Evolutionary conservation across 1,139 yeast species (phyloP).

Genomic region (Eremothecium gossypii): DNA sequence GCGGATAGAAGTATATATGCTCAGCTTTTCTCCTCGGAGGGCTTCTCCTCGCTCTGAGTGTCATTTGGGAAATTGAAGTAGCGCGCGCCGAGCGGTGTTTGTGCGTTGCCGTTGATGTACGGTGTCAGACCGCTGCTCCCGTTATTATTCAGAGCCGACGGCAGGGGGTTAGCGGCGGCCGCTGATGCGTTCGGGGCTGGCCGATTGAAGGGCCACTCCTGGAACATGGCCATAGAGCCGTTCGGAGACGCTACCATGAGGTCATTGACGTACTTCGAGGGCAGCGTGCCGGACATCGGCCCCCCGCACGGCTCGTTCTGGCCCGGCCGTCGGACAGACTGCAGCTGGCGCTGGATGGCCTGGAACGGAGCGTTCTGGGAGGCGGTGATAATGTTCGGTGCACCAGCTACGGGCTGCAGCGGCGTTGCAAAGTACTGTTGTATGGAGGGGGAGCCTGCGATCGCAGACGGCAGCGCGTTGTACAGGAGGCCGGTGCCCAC

Average conservation of each 20-base stretch:
- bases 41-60: slow-evolving; percentile 7
- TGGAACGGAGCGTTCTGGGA: slow-evolving; percentile 10
- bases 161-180: not conserved
- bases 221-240: slow-evolving; percentile 25
- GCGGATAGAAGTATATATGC: not conserved
- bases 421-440: slow-evolving; percentile 18
- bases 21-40: slow-evolving; percentile 4
- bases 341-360: slow-evolving; percentile 11
- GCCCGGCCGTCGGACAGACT: slow-evolving; percentile 10
- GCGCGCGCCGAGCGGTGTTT: slow-evolving; percentile 24
- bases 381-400: slow-evolving; percentile 5
- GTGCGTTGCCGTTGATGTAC: slow-evolving; percentile 20
- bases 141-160: slow-evolving; percentile 8
- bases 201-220: slow-evolving; percentile 24
- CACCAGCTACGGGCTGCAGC: slow-evolving; percentile 8
- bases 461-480: slow-evolving; percentile 11
- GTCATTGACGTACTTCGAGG: slow-evolving; percentile 28
- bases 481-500: slow-evolving; percentile 8
- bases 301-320: slow-evolving; percentile 11
- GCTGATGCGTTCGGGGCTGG: slow-evolving; percentile 4
- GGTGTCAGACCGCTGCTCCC: slow-evolving; percentile 28
- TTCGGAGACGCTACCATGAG: slow-evolving; percentile 28
- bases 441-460: slow-evolving; percentile 13
- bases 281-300: slow-evolving; percentile 22
- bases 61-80: slow-evolving; percentile 19